phyloP scores from a whole-genome alignment of 169 alveolate genomes.

The Cryptosporidium muris region DNA sequence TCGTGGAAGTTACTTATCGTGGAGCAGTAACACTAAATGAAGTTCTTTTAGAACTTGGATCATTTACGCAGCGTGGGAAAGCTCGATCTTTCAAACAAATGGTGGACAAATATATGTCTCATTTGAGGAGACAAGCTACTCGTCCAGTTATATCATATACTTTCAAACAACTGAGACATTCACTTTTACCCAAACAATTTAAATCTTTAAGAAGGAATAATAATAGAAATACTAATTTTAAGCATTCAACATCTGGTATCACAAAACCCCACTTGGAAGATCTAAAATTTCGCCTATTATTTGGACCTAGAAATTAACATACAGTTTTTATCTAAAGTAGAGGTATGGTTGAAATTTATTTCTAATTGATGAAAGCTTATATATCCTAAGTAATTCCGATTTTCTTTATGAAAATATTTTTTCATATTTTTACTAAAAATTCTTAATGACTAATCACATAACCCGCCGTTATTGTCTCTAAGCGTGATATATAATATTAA shows the following conservation, averaged over 20 bases:
- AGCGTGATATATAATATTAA: too few relatives aligned
- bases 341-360: too few relatives aligned
- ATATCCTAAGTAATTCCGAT: too few relatives aligned
- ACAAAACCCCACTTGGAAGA: too few relatives aligned
- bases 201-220: constrained; percentile 47
- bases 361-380: too few relatives aligned
- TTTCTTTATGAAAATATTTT: too few relatives aligned
- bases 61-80: constrained; percentile 61
- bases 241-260: not conserved
- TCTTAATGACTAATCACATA: too few relatives aligned
- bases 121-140: constrained; percentile 57
- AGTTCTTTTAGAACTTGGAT: constrained; percentile 49
- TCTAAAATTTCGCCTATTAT: too few relatives aligned
- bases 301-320: too few relatives aligned
- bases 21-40: constrained; percentile 58
- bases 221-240: constrained; percentile 28
- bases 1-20: constrained; percentile 62
- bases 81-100: constrained; percentile 35
- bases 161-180: constrained; percentile 54
- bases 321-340: too few relatives aligned
- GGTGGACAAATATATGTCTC: constrained; percentile 57
- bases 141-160: constrained; percentile 60
- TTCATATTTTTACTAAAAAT: too few relatives aligned
- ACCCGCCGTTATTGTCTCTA: too few relatives aligned
- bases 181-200: constrained; percentile 54